Evolutionary conservation across 2,329 filamentous ascomycete genomes (phyloP).

Genomic region (Epichloe bromicola): DNA sequence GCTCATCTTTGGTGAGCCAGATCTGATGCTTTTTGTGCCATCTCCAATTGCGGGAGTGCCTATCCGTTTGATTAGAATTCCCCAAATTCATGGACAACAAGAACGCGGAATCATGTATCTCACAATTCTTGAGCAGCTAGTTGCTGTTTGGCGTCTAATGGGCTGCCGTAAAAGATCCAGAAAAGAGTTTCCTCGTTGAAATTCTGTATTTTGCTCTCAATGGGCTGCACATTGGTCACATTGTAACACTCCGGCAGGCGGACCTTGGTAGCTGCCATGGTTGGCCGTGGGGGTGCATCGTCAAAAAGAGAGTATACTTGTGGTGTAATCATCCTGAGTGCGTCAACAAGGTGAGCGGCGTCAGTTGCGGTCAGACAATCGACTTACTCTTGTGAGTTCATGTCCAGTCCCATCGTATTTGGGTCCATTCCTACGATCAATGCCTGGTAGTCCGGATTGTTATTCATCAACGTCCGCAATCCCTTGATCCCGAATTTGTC

Average conservation of each 20-base stretch:
- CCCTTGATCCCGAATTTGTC: conserved; percentile 56
- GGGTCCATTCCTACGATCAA: conserved; percentile 49
- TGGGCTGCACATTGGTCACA: conserved; percentile 51
- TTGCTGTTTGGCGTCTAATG: conserved; percentile 48
- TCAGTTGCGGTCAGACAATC: neutral
- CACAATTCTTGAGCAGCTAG: conserved; percentile 51
- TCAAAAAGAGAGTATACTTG: conserved; percentile 49
- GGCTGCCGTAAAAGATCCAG: conserved; percentile 58
- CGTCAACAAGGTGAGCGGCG: conserved; percentile 8
- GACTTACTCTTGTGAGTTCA: conserved; percentile 44
- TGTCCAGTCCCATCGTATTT: conserved; percentile 41
- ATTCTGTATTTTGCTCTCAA: conserved; percentile 51
- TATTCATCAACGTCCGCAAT: conserved; percentile 49
- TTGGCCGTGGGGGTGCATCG: conserved; percentile 45
- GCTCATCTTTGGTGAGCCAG: conserved; percentile 56
- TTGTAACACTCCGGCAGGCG: conserved; percentile 53
- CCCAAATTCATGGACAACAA: neutral
- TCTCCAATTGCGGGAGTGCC: conserved; percentile 51
- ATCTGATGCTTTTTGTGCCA: conserved; percentile 57
- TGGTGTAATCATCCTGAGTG: conserved; percentile 37
- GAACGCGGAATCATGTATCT: conserved; percentile 13
- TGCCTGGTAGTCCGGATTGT: conserved; percentile 48
- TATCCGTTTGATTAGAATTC: conserved; percentile 16
- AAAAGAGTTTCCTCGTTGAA: conserved; percentile 59
- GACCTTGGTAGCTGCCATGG: conserved; percentile 37